Conservation (phyloP, 129 eudicot genomes). For the Cynara cardunculus region DNA sequence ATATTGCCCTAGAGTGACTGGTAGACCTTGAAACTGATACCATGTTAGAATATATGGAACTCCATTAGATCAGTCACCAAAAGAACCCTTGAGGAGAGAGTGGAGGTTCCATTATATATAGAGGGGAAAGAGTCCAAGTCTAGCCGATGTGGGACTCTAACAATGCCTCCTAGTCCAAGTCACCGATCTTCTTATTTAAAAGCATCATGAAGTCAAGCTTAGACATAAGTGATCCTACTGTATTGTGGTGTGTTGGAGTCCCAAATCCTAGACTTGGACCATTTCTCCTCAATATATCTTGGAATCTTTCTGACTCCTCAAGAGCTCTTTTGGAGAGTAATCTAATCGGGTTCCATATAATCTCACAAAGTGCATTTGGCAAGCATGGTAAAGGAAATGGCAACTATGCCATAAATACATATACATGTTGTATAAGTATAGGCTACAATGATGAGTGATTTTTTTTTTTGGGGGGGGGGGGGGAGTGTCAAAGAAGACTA, state of each 20-base stretch:
- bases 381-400: background rate
- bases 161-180: background rate
- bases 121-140: no score
- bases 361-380: background rate
- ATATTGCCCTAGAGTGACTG: no score
- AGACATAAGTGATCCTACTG: background rate
- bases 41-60: no score
- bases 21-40: no score
- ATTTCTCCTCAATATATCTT: background rate
- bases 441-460: background rate
- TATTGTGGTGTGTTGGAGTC: background rate
- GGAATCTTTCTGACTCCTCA: background rate
- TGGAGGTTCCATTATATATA: no score
- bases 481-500: background rate
- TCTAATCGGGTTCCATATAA: no score
- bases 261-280: background rate
- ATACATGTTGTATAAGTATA: background rate
- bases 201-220: background rate
- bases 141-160: no score
- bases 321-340: background rate
- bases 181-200: background rate
- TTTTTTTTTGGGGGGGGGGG: background rate
- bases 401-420: background rate
- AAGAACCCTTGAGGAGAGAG: no score
- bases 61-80: no score